Evolutionary conservation across 768 basidiomycete genomes (phyloP).

Genomic region (Pleurotus djamor): DNA sequence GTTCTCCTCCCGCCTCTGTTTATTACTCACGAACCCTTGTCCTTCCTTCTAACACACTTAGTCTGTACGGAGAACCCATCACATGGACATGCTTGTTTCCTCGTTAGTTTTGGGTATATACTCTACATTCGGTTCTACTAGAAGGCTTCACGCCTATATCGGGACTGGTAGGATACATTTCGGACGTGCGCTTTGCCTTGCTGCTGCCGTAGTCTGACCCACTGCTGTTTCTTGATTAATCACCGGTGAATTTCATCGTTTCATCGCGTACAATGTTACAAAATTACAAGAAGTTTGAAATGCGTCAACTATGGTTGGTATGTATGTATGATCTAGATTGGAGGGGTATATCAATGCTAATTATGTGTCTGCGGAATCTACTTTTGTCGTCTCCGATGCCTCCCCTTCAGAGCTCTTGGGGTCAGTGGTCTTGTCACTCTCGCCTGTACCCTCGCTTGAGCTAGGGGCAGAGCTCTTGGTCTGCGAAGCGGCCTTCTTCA

Average conservation of each 20-base stretch:
- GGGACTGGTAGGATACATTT: too few species aligned
- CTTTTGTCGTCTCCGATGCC: too few species aligned
- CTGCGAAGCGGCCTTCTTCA: slow-evolving; percentile 3
- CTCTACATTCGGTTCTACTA: too few species aligned
- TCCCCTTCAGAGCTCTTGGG: too few species aligned
- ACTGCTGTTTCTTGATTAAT: too few species aligned
- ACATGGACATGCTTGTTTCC: not conserved
- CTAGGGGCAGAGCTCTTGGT: not conserved
- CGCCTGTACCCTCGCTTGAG: too few species aligned
- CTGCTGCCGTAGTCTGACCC: too few species aligned
- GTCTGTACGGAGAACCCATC: not conserved
- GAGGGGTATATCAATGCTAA: not conserved
- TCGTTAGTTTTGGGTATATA: not conserved
- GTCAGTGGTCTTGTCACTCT: too few species aligned
- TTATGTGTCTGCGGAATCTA: not conserved
- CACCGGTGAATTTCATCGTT: too few species aligned
- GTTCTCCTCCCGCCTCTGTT: not conserved
- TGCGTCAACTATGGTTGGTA: not conserved
- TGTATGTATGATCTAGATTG: not conserved
- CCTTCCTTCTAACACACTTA: not conserved
- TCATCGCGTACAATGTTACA: too few species aligned
- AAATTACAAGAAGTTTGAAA: not conserved
- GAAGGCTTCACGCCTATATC: too few species aligned
- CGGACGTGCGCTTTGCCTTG: too few species aligned
- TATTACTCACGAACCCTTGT: not conserved